Evolutionary conservation across 2,329 filamentous ascomycete species (phyloP).

Genomic region (Pyricularia pennisetigena): DNA sequence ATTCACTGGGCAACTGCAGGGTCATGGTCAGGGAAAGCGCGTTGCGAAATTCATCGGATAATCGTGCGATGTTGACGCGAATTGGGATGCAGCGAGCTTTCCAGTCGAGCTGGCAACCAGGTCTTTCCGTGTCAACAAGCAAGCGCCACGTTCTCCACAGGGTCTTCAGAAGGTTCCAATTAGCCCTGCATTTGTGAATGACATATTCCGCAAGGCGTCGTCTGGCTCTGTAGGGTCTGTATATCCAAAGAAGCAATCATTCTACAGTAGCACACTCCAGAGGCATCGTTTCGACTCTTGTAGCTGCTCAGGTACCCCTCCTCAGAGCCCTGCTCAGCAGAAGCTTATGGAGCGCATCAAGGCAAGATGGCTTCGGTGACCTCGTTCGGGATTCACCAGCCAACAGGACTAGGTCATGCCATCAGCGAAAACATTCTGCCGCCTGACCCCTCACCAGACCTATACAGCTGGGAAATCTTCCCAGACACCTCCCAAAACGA

Average conservation of each 20-base stretch:
- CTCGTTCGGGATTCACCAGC: conserved; percentile 85
- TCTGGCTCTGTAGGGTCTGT: neutral
- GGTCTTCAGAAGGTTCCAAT: neutral
- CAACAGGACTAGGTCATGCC: conserved; percentile 73
- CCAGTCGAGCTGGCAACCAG: neutral
- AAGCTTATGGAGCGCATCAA: conserved; percentile 8
- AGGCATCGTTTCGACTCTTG: neutral
- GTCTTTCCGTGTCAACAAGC: neutral
- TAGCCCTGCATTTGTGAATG: neutral
- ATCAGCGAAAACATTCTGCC: conserved; percentile 71
- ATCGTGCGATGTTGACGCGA: conserved; percentile 2
- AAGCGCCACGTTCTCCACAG: neutral
- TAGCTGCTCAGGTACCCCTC: neutral
- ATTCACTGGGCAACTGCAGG: neutral
- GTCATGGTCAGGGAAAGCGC: neutral
- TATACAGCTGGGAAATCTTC: conserved; percentile 67
- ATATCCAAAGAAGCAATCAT: neutral
- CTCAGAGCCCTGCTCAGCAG: conserved; percentile 1
- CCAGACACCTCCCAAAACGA: conserved; percentile 21
- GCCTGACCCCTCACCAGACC: conserved; percentile 50
- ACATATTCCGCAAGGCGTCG: neutral
- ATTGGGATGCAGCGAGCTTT: conserved; percentile 1
- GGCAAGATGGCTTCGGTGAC: conserved; percentile 73
- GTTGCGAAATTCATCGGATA: neutral
- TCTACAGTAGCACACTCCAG: neutral